Evolutionary conservation across 495 filamentous ascomycete species (phyloP).

Genomic region (Amphirosellinia nigrospora): DNA sequence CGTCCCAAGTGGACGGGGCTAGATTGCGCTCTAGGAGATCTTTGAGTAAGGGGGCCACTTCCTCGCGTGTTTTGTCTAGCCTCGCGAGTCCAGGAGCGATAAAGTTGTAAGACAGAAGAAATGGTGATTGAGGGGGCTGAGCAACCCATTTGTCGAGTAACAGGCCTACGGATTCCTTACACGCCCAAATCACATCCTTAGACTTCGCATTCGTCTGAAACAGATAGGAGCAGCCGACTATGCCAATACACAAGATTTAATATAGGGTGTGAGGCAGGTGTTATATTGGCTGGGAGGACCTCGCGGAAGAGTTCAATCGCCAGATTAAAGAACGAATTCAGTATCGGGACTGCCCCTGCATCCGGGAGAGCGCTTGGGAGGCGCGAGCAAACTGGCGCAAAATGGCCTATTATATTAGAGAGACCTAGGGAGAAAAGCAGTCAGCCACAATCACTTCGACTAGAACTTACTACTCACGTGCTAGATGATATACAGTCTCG

Average conservation of each 20-base stretch:
- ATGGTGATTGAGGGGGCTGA: slow-evolving; percentile 74
- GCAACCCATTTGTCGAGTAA: slow-evolving; percentile 63
- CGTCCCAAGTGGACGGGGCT: slow-evolving; percentile 51
- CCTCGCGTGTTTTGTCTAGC: slow-evolving; percentile 40
- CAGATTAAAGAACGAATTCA: slow-evolving; percentile 37
- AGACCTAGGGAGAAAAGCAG: slow-evolving; percentile 34
- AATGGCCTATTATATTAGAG: slow-evolving; percentile 44
- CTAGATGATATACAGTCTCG: slow-evolving; percentile 66
- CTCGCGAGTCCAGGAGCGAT: slow-evolving; percentile 69
- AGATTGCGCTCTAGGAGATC: slow-evolving; percentile 44
- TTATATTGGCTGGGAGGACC: slow-evolving; percentile 48
- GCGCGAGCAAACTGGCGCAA: slow-evolving; percentile 36
- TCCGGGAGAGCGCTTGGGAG: slow-evolving; percentile 32
- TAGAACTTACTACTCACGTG: slow-evolving; percentile 62
- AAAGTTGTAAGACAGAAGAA: slow-evolving; percentile 70
- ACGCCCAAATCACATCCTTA: slow-evolving; percentile 63
- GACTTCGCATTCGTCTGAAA: slow-evolving; percentile 51
- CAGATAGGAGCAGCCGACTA: slow-evolving; percentile 65
- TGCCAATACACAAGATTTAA: slow-evolving; percentile 79
- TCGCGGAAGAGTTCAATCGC: slow-evolving; percentile 55
- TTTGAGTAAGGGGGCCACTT: slow-evolving; percentile 40
- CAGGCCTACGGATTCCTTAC: slow-evolving; percentile 61
- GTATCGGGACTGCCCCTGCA: slow-evolving; percentile 23
- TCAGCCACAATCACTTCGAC: slow-evolving; percentile 33
- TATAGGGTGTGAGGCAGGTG: slow-evolving; percentile 49